Base-by-base conservation (phyloP, 2,329 filamentous ascomycete genomes). In the Cordyceps tenuipes region DNA sequence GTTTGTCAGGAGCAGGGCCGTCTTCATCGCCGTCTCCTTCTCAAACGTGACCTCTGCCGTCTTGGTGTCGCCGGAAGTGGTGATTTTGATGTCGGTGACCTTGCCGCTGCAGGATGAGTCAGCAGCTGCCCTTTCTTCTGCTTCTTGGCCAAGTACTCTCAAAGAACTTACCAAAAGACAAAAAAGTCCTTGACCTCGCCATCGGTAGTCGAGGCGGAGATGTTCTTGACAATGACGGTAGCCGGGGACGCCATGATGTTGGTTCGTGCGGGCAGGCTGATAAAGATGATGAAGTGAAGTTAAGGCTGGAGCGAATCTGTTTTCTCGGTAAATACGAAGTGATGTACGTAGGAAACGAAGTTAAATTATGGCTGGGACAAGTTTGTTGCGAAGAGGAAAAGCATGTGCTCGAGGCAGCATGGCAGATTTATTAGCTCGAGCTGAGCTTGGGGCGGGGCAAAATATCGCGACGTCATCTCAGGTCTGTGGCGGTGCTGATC, bases 161-260 rank as follows among this genome's bases (percentile, higher is more conserved):
- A 10, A 26, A 26, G 21, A 2, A 62, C 84, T 72, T 82, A 93
- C 90, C 85, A 88, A 77, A 97, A 97, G 80, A 89, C 94, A 82
- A 99, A 99, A 82, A 99, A 99, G 72, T 96, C 92, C 71, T 85
- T 86, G 68, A 99, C 86, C 76, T 97, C 91, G 77, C 92, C 88
- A 76, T 99, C 91, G 66, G 83, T 85, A 61, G 93, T 97, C 72
- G 87, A 77, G 64, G 80, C 73, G 67, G 89, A 86, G 77, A 99
- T 96, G 79, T 94, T 92, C 77, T 89, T 89, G 69, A 97, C 92
- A 77, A 92, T 79, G 65, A 97, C 90, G 55, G 89, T 93, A 57
- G 72, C 68, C 68, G 77, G 82, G 68, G 76, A 72, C 68, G 82
- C 77, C 82, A 86, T 86, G 65, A 46, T 79, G 72, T 60, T 55